Evolutionary conservation across 176 grass and related monocot genomes (phyloP), one percentile per base, ranked within the genome.

Genomic region (Paspalum notatum): DNA sequence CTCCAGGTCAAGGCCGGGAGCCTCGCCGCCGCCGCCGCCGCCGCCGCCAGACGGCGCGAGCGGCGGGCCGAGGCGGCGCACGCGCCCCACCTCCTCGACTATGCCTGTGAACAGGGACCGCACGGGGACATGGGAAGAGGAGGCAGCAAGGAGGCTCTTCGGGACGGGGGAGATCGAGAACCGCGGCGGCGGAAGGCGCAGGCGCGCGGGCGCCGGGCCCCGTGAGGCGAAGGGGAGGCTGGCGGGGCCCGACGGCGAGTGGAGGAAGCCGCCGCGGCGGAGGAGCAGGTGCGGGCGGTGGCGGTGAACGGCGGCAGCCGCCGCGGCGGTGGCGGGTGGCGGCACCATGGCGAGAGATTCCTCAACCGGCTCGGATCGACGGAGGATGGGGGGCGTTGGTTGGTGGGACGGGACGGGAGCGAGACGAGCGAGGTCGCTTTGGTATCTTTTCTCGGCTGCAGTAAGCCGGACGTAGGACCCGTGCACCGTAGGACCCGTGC

Each of bases 51-150:
- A 55, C 1, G 83, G 83, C 20, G 47, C 16, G 38, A 78, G 43
- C 27, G 63, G 65, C 16, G 67, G 84, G 80, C 50, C 92, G 73
- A 80, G 53, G 60, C 86, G 83, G 58, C 93, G 85, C 52, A 98
- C 79, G 64, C 52, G 66, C 24, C 92, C 95, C 16, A 98, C 85
- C 64, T 98, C 95, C 82, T 98, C 92, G 13, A 98, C 95, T 68
- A 98, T 98, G 56, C 95, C 95, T 22, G 92, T 98, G 85, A 98
- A 98, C 51, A 98, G 83, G 49, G 72, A 88, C 10, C 80, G 82
- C 0, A 98, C 79, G 2, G 75, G 68, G 40, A 87, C 11, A 60
- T 75, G 79, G 43, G 85, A 76, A 6, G 77, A 58, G 41, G 73
- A 41, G 48, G 43, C 7, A 22, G 76, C 15, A 39, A 68, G 71